Base-by-base conservation (phyloP, 2,329 filamentous ascomycete genomes). In the Penicillium griseofulvum region DNA sequence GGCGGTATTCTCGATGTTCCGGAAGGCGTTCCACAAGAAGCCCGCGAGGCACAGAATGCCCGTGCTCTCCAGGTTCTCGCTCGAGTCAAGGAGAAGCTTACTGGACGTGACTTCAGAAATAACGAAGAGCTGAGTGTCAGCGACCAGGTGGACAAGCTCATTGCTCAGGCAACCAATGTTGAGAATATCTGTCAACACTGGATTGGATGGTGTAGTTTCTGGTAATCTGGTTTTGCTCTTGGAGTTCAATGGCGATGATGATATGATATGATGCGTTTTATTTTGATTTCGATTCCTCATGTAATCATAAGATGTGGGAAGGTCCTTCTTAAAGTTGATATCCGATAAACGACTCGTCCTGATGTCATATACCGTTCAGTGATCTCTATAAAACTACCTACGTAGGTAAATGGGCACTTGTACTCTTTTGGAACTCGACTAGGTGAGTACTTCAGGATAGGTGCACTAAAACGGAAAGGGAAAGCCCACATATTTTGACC, bases 101-200 rank as follows among this genome's bases (percentile, higher is more conserved):
- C 91, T 0, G 94, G 94, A 9, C 83, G 88, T 19, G 94, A 99
- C 71, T 99, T 99, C 75, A 92, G 91, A 74, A 83, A 86, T 3
- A 83, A 83, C 43, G 89, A 95, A 67, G 93, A 97, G 76, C 81
- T 99, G 60, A 87, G 87, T 55, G 87, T 96, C 22, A 86, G 90
- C 53, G 85, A 86, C 58, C 94, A 99, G 76, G 95, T 99, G 5
- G 93, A 96, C 74, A 93, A 95, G 74, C 79, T 99, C 67, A 89
- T 99, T 65, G 87, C 89, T 58, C 93, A 99, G 78, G 94, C 94
- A 22, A 99, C 94, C 7, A 97, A 94, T 70, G 80, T 97, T 66
- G 94, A 97, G 82, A 97, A 97, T 73, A 79, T 99, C 58, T 99
- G 94, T 72, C 94, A 97, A 80, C 94, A 97, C 78, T 99, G 97